Conservation (phyloP, 2,329 filamentous ascomycete species). For the Pseudopithomyces chartarum region DNA sequence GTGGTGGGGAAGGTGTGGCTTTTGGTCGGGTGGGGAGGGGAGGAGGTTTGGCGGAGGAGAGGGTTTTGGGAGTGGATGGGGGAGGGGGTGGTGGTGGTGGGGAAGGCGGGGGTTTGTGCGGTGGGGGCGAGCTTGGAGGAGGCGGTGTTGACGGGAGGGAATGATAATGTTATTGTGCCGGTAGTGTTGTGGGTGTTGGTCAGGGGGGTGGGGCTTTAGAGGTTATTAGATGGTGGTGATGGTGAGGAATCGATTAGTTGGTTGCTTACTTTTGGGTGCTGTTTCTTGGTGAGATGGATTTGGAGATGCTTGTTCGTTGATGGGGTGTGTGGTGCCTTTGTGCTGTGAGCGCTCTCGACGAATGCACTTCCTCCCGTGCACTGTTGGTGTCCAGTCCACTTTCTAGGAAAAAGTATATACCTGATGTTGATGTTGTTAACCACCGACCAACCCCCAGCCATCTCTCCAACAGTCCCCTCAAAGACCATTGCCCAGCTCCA, state of each 20-base stretch:
- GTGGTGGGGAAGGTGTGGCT: conserved; percentile 75
- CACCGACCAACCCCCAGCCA: no score
- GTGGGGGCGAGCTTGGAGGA: conserved; percentile 84
- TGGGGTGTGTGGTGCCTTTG: no score
- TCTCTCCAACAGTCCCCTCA: no score
- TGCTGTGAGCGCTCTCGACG: no score
- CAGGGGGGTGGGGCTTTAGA: conserved; percentile 66
- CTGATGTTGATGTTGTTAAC: no score
- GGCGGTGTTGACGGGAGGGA: conserved; percentile 92
- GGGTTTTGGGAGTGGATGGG: conserved; percentile 50
- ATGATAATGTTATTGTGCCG: conserved; percentile 97
- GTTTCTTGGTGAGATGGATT: no score
- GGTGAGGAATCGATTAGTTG: neutral
- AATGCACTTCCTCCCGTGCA: no score
- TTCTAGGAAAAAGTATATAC: no score
- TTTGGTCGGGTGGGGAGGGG: conserved; percentile 68
- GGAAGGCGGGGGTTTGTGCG: conserved; percentile 74
- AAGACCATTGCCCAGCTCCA: no score
- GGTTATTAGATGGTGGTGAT: neutral
- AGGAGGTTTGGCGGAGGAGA: conserved; percentile 1
- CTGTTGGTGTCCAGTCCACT: no score
- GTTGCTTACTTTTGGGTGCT: no score
- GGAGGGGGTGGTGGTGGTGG: conserved; percentile 36
- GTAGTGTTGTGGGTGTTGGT: conserved; percentile 92
- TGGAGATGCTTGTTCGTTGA: no score